Conservation (phyloP, 495 filamentous ascomycete genomes). For the Halenospora varia region DNA sequence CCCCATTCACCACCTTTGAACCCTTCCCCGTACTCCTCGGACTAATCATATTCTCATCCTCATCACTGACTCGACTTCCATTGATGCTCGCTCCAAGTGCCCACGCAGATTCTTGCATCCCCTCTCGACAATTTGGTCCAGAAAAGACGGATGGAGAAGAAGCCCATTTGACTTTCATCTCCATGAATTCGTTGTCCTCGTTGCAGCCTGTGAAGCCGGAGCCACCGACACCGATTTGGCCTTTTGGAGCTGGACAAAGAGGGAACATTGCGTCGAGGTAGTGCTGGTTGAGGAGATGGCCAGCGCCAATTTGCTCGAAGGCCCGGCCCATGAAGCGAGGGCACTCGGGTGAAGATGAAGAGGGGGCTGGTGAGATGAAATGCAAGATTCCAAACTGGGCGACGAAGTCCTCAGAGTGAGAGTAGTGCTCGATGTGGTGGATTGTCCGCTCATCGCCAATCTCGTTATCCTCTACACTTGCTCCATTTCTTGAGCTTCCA, state of each 20-base stretch:
- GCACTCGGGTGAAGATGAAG: constrained; percentile 5
- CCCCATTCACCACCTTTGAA: not conserved
- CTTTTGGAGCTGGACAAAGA: constrained; percentile 24
- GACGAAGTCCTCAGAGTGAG: constrained; percentile 72
- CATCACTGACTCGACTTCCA: not conserved
- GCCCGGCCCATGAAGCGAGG: constrained; percentile 71
- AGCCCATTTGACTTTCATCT: constrained; percentile 36
- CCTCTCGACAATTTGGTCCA: not conserved
- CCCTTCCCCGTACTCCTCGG: not conserved
- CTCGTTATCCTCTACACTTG: constrained; percentile 3
- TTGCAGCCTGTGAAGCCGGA: constrained; percentile 5
- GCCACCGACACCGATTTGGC: constrained; percentile 6
- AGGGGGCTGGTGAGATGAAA: constrained; percentile 44
- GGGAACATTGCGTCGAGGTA: constrained; percentile 82
- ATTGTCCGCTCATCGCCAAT: constrained; percentile 44
- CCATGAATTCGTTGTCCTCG: constrained; percentile 52
- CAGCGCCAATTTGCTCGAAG: constrained; percentile 60
- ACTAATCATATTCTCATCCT: not conserved
- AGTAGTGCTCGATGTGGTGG: constrained; percentile 81
- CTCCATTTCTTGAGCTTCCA: not conserved
- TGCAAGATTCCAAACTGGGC: constrained; percentile 70
- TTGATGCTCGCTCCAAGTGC: constrained; percentile 8
- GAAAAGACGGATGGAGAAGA: not conserved
- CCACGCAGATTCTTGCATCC: not conserved
- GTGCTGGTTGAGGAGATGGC: constrained; percentile 77